phyloP scores from a whole-genome alignment of 2,329 filamentous ascomycete genomes.

The Fusarium nelsonii region DNA sequence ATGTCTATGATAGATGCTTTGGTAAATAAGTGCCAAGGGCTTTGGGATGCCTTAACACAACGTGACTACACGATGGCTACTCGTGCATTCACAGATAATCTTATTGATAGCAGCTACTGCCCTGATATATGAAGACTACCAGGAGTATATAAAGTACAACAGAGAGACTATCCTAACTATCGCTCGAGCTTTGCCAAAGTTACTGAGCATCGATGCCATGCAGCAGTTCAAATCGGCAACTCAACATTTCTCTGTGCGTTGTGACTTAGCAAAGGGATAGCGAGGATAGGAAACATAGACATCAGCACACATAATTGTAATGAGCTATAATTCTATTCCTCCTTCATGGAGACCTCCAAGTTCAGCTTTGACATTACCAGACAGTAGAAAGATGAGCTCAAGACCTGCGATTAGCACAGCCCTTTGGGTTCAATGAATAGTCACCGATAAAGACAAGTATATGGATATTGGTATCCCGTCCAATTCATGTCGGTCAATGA shows the following conservation, averaged over 20 bases:
- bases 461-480: neutral
- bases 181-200: neutral
- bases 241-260: neutral
- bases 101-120: neutral
- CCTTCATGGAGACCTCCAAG: neutral
- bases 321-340: neutral
- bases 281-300: neutral
- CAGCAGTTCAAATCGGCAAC: neutral
- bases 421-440: neutral
- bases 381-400: neutral
- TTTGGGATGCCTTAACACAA: neutral
- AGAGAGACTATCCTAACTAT: neutral
- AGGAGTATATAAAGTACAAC: neutral
- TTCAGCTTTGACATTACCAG: neutral
- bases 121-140: neutral
- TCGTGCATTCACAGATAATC: neutral
- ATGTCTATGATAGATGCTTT: no score
- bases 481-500: neutral
- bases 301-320: neutral
- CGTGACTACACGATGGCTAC: neutral
- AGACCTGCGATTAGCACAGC: neutral
- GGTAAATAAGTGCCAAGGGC: no score
- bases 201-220: neutral
- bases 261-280: neutral
- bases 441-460: neutral